Evolutionary conservation across 306 rosid species (phyloP).

Genomic region (Corylus americana): DNA sequence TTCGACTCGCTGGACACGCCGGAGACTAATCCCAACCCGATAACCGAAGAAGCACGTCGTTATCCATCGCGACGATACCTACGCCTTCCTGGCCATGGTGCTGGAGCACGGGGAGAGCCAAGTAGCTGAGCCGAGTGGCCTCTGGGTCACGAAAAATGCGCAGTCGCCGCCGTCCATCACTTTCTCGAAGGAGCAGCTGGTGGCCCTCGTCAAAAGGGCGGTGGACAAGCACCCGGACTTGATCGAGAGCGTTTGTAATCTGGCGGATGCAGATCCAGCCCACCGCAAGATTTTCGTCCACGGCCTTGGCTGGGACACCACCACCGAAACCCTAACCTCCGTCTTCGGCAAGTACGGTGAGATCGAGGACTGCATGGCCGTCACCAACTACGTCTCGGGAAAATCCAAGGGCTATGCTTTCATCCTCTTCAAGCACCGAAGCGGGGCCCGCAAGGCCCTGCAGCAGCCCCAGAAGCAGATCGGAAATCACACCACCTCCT

Average conservation of each 20-base stretch:
- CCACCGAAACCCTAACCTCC: slow-evolving; percentile 52
- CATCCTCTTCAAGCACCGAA: slow-evolving; percentile 61
- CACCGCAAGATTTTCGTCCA: slow-evolving; percentile 72
- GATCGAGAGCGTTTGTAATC: slow-evolving; percentile 43
- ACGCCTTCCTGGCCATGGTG: too few species aligned
- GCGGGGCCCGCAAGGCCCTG: slow-evolving; percentile 53
- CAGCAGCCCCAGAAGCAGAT: slow-evolving; percentile 61
- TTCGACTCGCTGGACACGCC: too few species aligned
- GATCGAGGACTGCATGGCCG: slow-evolving; percentile 71
- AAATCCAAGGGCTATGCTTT: slow-evolving; percentile 72
- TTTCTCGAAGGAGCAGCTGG: slow-evolving; percentile 65
- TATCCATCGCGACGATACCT: too few species aligned
- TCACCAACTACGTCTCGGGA: slow-evolving; percentile 57
- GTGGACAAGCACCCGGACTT: slow-evolving; percentile 53
- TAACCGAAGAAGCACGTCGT: too few species aligned
- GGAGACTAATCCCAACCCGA: too few species aligned
- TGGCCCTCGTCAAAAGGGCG: slow-evolving; percentile 53
- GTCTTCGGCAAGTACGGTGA: slow-evolving; percentile 59
- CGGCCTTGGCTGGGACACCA: slow-evolving; percentile 76
- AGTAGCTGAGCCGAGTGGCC: too few species aligned
- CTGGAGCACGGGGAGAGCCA: too few species aligned
- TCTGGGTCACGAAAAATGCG: too few species aligned
- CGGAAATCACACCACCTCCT: slow-evolving; percentile 50
- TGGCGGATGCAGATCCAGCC: slow-evolving; percentile 70
- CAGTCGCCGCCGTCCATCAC: too few species aligned